A percentile compares a stretch with the other conserved stretches of the same genome.
Conservation (phyloP, 2,329 filamentous ascomycete genomes). For the Paracorniculantispora psalliotae region DNA sequence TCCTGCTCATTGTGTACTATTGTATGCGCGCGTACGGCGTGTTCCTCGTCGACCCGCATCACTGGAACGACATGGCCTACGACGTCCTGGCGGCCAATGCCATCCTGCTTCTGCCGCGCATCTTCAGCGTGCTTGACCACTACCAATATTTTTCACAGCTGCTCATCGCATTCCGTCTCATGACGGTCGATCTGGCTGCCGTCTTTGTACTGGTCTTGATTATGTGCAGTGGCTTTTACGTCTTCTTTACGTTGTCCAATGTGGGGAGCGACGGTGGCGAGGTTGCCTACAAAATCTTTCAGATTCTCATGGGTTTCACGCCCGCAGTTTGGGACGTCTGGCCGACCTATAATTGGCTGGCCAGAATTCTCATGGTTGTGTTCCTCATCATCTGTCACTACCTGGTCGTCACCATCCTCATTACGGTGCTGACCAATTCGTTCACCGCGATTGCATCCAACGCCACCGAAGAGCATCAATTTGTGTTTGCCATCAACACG, state of each 20-base stretch:
- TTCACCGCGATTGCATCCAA: constrained; percentile 95
- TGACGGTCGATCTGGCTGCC: constrained; percentile 84
- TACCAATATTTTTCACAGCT: constrained; percentile 95
- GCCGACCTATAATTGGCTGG: constrained; percentile 70
- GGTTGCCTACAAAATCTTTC: constrained; percentile 87
- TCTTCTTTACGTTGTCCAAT: constrained; percentile 82
- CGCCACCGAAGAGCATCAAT: constrained; percentile 86
- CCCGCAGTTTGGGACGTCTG: constrained; percentile 94
- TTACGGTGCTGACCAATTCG: constrained; percentile 92
- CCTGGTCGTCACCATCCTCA: constrained; percentile 86
- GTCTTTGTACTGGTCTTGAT: constrained; percentile 81
- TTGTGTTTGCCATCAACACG: constrained; percentile 92
- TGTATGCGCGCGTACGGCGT: constrained; percentile 84
- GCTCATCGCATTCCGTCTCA: constrained; percentile 87
- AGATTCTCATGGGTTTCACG: constrained; percentile 93
- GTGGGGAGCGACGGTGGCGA: constrained; percentile 64
- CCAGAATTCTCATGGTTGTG: constrained; percentile 67
- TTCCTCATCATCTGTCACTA: constrained; percentile 96
- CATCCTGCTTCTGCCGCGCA: constrained; percentile 79
- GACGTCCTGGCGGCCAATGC: constrained; percentile 91
- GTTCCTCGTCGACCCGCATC: constrained; percentile 68
- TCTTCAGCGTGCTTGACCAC: constrained; percentile 91
- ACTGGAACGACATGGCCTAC: constrained; percentile 80
- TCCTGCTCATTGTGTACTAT: constrained; percentile 84
- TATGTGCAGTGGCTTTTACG: constrained; percentile 89